Evolutionary conservation across 495 filamentous ascomycete genomes (phyloP), one percentile per base, ranked within the genome.

Genomic region (Trichocladium antarcticum): DNA sequence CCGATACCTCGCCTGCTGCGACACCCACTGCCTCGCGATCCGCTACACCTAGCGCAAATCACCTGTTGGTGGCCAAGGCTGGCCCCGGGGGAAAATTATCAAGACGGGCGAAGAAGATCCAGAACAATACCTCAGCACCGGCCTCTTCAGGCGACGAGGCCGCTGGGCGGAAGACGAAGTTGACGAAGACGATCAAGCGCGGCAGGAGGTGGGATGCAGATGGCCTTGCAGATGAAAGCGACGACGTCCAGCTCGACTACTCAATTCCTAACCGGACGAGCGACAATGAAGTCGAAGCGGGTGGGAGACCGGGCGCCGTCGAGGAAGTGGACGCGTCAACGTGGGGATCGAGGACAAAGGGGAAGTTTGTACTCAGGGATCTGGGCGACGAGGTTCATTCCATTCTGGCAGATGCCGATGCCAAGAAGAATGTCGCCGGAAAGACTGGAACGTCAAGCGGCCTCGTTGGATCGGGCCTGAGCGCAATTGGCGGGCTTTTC

Each of bases 311-410:
- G 15, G 65, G 63, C 5, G 73, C 76, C 20, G 68, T 89, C 19
- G 86, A 92, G 55, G 77, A 78, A 29, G 80, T 97, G 17, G 79
- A 85, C 44, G 76, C 81, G 32, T 82, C 82, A 10, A 76, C 84
- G 16, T 92, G 85, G 85, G 92, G 92, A 15, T 84, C 74, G 16
- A 81, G 79, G 53, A 93, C 88, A 6, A 89, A 88, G 66, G 92
- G 92, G 6, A 82, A 96, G 54, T 97, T 95, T 50, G 85, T 97
- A 28, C 70, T 98, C 57, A 95, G 84, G 56, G 92, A 98, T 57
- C 65, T 98, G 42, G 92, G 87, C 43, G 86, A 92, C 49, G 86
- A 97, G 62, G 86, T 95, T n/a, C 80, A 94, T 51, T 84, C 82
- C 10, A 95, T 97, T 42, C 72, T 96, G 29, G 77, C 81, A 36